phyloP scores from a whole-genome alignment of 176 grass and related monocot genomes.

The Thinopyrum elongatum region DNA sequence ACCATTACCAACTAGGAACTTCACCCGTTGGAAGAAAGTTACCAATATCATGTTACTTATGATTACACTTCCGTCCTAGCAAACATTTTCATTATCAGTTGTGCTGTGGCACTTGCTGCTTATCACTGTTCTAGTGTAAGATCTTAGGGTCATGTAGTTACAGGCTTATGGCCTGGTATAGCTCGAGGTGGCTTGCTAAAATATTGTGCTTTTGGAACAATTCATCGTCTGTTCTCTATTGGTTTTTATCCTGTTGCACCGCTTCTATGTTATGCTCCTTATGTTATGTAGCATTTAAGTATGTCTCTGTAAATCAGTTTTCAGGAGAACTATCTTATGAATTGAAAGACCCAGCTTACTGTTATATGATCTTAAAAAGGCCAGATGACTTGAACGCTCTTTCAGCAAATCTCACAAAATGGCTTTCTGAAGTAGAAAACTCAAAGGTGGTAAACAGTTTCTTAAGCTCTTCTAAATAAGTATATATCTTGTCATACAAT shows the following conservation, averaged over 20 bases:
- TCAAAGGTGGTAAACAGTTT: slow-evolving; percentile 57
- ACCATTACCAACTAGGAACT: too few relatives aligned
- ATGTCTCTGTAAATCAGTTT: slow-evolving; percentile 47
- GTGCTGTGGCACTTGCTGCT: neutral
- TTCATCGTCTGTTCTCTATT: neutral
- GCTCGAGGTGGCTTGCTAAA: slow-evolving; percentile 4
- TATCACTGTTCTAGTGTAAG: neutral
- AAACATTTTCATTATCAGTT: slow-evolving; percentile 3
- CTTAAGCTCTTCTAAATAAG: neutral
- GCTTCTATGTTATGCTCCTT: slow-evolving; percentile 17
- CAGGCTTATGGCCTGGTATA: neutral
- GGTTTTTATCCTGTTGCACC: neutral
- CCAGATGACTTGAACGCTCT: slow-evolving; percentile 75
- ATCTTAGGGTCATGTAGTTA: neutral
- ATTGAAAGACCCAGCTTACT: slow-evolving; percentile 88
- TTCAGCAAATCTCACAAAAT: slow-evolving; percentile 69
- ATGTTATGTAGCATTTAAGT: neutral
- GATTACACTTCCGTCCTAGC: neutral
- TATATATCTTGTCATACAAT: neutral
- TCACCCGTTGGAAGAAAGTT: too few relatives aligned
- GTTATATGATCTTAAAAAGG: slow-evolving; percentile 67
- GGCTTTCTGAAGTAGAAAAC: slow-evolving; percentile 83
- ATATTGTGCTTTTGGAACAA: neutral
- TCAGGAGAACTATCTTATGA: slow-evolving; percentile 86
- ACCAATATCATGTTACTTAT: neutral